A percentile compares a stretch with the other conserved stretches of the same genome.
Conservation (phyloP, 2,329 filamentous ascomycete species). For the Botrytis sinoallii region DNA sequence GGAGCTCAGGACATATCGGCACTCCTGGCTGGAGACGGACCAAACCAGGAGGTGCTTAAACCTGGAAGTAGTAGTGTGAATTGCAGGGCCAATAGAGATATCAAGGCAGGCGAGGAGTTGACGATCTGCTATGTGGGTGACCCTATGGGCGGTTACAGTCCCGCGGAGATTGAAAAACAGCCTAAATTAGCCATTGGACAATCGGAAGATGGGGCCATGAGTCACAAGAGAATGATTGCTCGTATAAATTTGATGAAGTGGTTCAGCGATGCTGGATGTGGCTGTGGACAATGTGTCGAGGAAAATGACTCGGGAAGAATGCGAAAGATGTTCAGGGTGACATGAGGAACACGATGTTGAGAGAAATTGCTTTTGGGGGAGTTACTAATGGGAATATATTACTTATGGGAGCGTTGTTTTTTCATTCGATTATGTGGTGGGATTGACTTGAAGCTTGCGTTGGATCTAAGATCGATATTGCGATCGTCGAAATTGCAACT, state of each 20-base stretch:
- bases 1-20: constrained; percentile 9
- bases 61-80: constrained; percentile 28
- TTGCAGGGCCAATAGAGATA: constrained; percentile 25
- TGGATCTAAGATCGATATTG: background rate
- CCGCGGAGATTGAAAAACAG: background rate
- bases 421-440: background rate
- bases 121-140: constrained; percentile 35
- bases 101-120: constrained; percentile 33
- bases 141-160: constrained; percentile 18
- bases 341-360: background rate
- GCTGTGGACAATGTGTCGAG: constrained; percentile 9
- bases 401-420: background rate
- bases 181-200: background rate
- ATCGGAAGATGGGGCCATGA: background rate
- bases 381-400: background rate
- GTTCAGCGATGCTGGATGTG: constrained; percentile 32
- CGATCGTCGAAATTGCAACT: background rate
- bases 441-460: background rate
- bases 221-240: constrained; percentile 19
- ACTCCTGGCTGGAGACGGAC: constrained; percentile 18
- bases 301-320: background rate
- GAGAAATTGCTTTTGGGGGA: background rate
- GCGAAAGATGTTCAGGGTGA: background rate
- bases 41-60: constrained; percentile 17
- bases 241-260: constrained; percentile 29